phyloP scores from a whole-genome alignment of 108 stramenopile species.

The Pseudonitzschia pungens region DNA sequence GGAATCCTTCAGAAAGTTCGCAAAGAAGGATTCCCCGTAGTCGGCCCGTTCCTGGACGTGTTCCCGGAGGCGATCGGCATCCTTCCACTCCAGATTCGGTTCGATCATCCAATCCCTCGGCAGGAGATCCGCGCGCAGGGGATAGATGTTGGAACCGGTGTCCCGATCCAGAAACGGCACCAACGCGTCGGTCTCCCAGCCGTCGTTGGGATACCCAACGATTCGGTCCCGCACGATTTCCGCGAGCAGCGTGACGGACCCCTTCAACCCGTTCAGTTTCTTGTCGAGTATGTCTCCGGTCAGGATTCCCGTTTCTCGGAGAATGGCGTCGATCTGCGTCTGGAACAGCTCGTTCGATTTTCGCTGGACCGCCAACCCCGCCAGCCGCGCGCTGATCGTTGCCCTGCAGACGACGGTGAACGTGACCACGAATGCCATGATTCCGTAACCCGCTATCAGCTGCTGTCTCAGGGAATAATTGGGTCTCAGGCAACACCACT shows the following conservation, averaged over 20 bases:
- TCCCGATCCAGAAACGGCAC: conserved; percentile 51
- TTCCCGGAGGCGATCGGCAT: background rate
- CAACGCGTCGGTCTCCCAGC: conserved; percentile 29
- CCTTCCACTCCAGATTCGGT: background rate
- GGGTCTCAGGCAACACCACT: conserved; percentile 41
- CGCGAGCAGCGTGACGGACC: conserved; percentile 25
- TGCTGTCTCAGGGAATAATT: conserved; percentile 53
- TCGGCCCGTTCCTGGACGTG: conserved; percentile 13
- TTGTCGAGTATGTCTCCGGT: conserved; percentile 25
- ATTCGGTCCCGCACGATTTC: conserved; percentile 56
- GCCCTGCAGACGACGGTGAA: conserved; percentile 40
- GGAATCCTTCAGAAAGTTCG: background rate
- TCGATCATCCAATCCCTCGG: conserved; percentile 51
- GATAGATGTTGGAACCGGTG: conserved; percentile 36
- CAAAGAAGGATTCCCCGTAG: background rate
- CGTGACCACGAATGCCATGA: conserved; percentile 36
- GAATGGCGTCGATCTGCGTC: conserved; percentile 19
- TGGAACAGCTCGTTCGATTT: conserved; percentile 18
- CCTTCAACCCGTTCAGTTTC: conserved; percentile 27
- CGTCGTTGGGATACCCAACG: conserved; percentile 45
- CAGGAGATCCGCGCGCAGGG: conserved; percentile 34
- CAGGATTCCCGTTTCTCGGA: conserved; percentile 25
- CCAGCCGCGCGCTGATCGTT: conserved; percentile 20
- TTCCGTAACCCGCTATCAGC: conserved; percentile 52
- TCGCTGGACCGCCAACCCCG: conserved; percentile 44